Base-by-base conservation (phyloP, 2,329 filamentous ascomycete genomes). In the Podosphaera fusca region DNA sequence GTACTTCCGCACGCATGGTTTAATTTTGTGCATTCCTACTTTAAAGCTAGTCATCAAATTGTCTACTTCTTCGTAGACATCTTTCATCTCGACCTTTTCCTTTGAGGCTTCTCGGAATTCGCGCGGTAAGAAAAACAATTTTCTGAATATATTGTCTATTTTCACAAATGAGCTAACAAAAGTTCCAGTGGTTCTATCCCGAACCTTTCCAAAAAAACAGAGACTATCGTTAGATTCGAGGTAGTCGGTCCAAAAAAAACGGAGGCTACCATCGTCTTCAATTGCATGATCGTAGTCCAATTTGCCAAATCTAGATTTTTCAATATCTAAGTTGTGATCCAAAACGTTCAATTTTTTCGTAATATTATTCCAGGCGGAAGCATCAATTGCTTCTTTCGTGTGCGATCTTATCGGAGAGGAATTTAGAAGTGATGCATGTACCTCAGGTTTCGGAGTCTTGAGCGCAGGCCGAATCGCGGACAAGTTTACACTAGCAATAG, bases 201-300 rank as follows among this genome's bases (percentile, higher is more conserved):
- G 81, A 31, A 95, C 90, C 67, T 98, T 98, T 61, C 92, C 92
- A 66, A 98, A 96, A 9, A 98, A 76, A 68, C 88, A 96, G 8
- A 98, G 73, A 63, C 82, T 92, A 59, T 90, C 90, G 64, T 89
- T 88, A 67, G 95, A 74, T 67, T 98, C 92, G 0, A 84, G 87
- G 66, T 95, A 98, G 69, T 98, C 92, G 6, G 86, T 84, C 92
- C 92, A 98, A 72, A 95, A 98, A 73, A 98, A 87, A 63, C 84
- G 83, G 35, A 98, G 74, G 63, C 85, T 94, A 40, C 90, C 92
- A 65, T 98, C 89, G 60, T 86, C 81, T 68, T 96, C 90, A n/a
- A 94, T 72, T n/a, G 86, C 88, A 69, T 94, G 84, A 60, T 84
- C 79, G 58, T 86, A 77, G 61, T 84, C 81, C 54, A 95, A 76